A percentile compares a stretch with the other conserved stretches of the same genome.
These are phyloP conservation scores for Debaryomyces psychrophilus DNA, from an alignment of 1,139 yeast genomes.

Conservation along the genomic window DNA sequence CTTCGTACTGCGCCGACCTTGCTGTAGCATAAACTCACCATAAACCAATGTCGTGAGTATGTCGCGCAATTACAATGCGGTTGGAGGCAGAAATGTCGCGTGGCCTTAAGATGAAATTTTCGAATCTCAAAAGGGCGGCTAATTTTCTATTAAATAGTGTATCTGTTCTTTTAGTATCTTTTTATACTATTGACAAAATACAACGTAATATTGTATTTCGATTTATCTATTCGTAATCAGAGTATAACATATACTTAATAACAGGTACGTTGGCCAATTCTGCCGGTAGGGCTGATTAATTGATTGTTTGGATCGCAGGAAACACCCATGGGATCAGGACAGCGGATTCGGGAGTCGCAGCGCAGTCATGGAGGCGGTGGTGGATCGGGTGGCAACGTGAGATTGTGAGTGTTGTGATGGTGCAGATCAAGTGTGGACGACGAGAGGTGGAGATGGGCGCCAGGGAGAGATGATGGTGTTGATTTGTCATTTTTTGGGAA, in stretches of 20 bases:
- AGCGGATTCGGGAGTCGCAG: background rate
- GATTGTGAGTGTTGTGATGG: background rate
- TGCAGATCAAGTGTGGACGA: background rate
- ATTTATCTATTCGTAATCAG: conserved; percentile 5
- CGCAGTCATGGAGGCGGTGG: background rate
- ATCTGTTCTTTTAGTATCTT: conserved; percentile 5
- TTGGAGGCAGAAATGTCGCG: conserved; percentile 7
- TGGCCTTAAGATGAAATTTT: conserved; percentile 7
- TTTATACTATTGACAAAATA: conserved; percentile 6
- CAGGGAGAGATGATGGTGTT: background rate
- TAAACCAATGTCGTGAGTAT: background rate
- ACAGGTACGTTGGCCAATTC: conserved; percentile 7
- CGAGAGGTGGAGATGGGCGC: too few species aligned
- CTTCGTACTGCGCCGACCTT: background rate
- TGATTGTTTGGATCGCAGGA: conserved; percentile 1
- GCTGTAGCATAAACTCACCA: background rate
- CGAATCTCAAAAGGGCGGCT: conserved; percentile 12
- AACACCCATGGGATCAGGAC: conserved; percentile 4
- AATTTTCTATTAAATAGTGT: conserved; percentile 7
- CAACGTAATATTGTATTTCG: conserved; percentile 7
- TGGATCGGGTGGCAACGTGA: background rate
- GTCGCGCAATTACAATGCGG: conserved; percentile 8
- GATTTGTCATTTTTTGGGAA: background rate
- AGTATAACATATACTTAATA: conserved; percentile 11
- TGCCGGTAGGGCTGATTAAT: background rate